Percentiles rank a stretch among this genome's conserved stretches.
Evolutionary conservation across 306 rosid genomes (phyloP).

Genomic region (Citrullus amarus): DNA sequence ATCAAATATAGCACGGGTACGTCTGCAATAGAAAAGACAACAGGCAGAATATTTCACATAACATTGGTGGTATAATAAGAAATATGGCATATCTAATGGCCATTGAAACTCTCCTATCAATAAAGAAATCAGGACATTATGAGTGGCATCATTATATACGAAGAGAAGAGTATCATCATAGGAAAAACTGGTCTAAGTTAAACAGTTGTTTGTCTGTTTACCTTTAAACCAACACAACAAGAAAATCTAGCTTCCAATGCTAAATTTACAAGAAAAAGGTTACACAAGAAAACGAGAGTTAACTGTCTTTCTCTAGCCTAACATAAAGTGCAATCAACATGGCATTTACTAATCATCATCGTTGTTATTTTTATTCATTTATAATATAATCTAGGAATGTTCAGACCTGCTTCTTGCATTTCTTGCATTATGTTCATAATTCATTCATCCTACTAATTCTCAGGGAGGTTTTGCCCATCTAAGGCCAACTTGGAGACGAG

Average conservation of each 20-base stretch:
- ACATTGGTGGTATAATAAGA: not conserved
- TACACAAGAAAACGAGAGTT: not conserved
- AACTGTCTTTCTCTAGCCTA: not conserved
- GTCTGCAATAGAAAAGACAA: constrained; percentile 28
- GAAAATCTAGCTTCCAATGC: not conserved
- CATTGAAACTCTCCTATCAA: not conserved
- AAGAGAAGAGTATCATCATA: not conserved
- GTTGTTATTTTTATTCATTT: not conserved
- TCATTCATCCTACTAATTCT: not conserved
- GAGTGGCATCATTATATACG: not conserved
- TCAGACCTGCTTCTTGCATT: not conserved
- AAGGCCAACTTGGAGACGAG: not conserved
- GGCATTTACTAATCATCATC: not conserved
- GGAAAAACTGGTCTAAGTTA: not conserved
- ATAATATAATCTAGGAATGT: not conserved
- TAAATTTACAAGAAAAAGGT: not conserved
- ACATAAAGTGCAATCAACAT: not conserved
- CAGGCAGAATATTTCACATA: not conserved
- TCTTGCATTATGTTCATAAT: not conserved
- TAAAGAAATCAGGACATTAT: not conserved
- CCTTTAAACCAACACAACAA: not conserved
- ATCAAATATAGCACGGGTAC: constrained; percentile 63
- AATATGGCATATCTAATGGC: not conserved
- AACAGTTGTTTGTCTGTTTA: not conserved
- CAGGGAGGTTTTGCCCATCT: not conserved